Evolutionary conservation across 768 basidiomycete genomes (phyloP).

Genomic region (Mrakia hoshinonis): DNA sequence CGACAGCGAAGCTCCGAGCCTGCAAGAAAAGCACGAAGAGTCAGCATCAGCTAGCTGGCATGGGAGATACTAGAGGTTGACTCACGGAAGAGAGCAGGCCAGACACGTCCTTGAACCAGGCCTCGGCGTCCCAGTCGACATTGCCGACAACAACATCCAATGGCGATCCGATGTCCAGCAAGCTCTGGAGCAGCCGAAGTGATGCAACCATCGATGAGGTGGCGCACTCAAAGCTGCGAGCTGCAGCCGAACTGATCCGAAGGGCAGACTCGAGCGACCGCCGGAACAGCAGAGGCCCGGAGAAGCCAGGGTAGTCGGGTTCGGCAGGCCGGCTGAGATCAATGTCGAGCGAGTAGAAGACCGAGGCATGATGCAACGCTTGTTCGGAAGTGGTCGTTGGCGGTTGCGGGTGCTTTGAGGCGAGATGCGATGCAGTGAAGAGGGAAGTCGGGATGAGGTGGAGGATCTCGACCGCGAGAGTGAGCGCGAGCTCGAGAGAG

Average conservation of each 20-base stretch:
- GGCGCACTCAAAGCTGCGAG: neutral
- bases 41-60: conserved; percentile 14
- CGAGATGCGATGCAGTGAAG: neutral
- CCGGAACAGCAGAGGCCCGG: neutral
- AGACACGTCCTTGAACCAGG: conserved; percentile 57
- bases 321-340: conserved; percentile 4
- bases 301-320: conserved; percentile 8
- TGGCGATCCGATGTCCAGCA: neutral
- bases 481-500: neutral
- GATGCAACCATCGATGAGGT: neutral
- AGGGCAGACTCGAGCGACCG: neutral
- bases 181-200: neutral
- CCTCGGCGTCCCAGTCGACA: conserved; percentile 54
- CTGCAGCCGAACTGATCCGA: neutral
- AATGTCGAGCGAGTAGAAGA: neutral
- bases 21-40: conserved; percentile 34
- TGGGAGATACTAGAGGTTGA: neutral
- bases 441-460: conserved; percentile 1
- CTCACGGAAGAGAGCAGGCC: conserved; percentile 51
- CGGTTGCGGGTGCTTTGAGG: neutral
- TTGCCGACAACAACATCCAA: conserved; percentile 37
- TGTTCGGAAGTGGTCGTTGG: neutral
- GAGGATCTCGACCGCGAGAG: conserved; percentile 10
- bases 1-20: conserved; percentile 57
- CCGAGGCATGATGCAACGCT: conserved; percentile 5